phyloP scores from a whole-genome alignment of 805 yeast species.

The Kuraishia ogatae region DNA sequence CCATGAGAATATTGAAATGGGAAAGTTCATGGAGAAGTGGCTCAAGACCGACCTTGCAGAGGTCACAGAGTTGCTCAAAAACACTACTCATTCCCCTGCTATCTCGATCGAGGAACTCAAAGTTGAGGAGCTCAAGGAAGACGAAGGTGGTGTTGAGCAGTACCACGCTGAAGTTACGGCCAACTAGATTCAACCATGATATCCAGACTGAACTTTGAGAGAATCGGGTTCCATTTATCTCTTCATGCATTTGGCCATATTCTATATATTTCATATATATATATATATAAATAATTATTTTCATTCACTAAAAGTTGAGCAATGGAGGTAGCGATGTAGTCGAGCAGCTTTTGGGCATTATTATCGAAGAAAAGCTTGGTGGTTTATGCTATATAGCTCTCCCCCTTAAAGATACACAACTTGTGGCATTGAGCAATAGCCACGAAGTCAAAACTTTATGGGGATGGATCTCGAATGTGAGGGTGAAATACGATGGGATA shows the following conservation, averaged over 20 bases:
- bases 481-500: too few relatives aligned
- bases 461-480: too few relatives aligned
- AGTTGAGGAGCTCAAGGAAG: background rate
- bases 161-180: background rate
- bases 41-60: slow-evolving; percentile 37
- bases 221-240: background rate
- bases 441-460: too few relatives aligned
- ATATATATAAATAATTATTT: too few relatives aligned
- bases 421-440: too few relatives aligned
- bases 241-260: background rate
- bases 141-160: background rate
- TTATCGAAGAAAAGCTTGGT: too few relatives aligned
- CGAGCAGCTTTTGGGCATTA: too few relatives aligned
- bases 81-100: slow-evolving; percentile 19
- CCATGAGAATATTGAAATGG: slow-evolving; percentile 83
- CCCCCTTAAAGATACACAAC: too few relatives aligned
- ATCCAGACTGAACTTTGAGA: background rate
- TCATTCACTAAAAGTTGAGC: too few relatives aligned
- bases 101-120: background rate
- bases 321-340: too few relatives aligned
- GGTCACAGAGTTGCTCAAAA: slow-evolving; percentile 40
- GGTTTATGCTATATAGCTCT: too few relatives aligned
- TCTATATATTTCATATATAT: background rate
- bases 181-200: background rate
- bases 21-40: slow-evolving; percentile 55